Percentiles rank a stretch among this genome's conserved stretches.
phyloP scores from a whole-genome alignment of 495 filamentous ascomycete species.

The Penicillium antarcticum region DNA sequence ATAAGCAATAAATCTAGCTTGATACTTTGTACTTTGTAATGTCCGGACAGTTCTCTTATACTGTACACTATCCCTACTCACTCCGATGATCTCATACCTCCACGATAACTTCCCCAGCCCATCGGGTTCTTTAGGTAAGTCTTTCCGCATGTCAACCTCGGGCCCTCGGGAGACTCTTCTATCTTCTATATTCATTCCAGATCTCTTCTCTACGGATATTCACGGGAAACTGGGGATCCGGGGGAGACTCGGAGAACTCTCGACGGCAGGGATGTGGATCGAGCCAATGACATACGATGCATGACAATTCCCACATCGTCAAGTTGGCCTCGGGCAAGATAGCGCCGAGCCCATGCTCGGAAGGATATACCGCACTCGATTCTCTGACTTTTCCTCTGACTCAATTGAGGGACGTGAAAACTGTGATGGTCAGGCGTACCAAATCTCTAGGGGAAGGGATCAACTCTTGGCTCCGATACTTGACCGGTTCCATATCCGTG shows the following conservation, averaged over 20 bases:
- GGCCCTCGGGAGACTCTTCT: conserved; percentile 15
- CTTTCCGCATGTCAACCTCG: conserved; percentile 17
- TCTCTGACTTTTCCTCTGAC: not conserved
- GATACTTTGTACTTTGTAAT: too few relatives aligned
- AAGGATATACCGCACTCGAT: not conserved
- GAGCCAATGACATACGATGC: conserved; percentile 6
- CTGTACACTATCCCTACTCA: conserved; percentile 2
- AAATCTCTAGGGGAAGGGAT: conserved; percentile 26
- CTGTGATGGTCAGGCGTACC: conserved; percentile 20
- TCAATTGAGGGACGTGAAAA: not conserved
- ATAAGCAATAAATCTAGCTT: too few relatives aligned
- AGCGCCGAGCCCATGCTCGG: conserved; percentile 1
- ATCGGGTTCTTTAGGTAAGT: conserved; percentile 25
- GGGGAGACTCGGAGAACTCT: conserved; percentile 29
- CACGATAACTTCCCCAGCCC: conserved; percentile 1
- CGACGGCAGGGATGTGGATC: conserved; percentile 6
- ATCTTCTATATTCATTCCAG: not conserved
- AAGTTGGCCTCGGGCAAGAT: conserved; percentile 20
- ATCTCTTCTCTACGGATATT: conserved; percentile 14
- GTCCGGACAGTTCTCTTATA: not conserved
- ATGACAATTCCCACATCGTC: not conserved
- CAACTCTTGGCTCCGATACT: conserved; percentile 12
- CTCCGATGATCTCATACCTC: conserved; percentile 16
- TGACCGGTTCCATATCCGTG: conserved; percentile 2
- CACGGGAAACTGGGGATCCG: conserved; percentile 20